Conservation (phyloP, 2,329 filamentous ascomycete genomes). For the Diaporthe sp. region DNA sequence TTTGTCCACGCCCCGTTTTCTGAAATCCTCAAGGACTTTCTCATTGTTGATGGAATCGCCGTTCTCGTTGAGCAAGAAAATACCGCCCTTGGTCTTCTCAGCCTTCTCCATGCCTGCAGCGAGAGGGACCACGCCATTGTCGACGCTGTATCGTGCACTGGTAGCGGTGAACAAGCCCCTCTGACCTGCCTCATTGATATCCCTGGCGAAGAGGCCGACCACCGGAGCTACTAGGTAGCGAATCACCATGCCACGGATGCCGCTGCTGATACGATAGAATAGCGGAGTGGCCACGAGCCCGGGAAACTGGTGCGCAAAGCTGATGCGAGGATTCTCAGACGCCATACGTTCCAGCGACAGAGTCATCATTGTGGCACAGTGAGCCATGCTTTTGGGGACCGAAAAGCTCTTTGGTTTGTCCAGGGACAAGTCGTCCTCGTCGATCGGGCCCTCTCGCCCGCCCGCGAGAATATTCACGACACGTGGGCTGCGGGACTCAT, state of each 20-base stretch:
- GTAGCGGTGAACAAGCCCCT: constrained; percentile 25
- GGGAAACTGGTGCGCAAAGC: constrained; percentile 53
- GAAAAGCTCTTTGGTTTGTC: constrained; percentile 50
- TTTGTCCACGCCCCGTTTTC: constrained; percentile 6
- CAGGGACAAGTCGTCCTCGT: constrained; percentile 59
- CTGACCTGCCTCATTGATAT: constrained; percentile 14
- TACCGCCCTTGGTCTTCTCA: constrained; percentile 4
- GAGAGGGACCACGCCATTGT: constrained; percentile 19
- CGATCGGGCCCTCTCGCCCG: constrained; percentile 61
- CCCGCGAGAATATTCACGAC: constrained; percentile 65
- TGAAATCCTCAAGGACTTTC: constrained; percentile 8
- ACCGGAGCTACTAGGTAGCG: constrained; percentile 13
- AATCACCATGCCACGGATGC: neutral
- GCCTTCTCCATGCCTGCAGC: neutral
- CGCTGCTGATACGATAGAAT: constrained; percentile 7
- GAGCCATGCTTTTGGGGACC: constrained; percentile 55
- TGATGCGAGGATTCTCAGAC: constrained; percentile 54
- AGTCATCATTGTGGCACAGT: constrained; percentile 63
- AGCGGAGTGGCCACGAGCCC: constrained; percentile 46
- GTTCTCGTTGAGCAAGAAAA: constrained; percentile 26
- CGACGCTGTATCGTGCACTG: constrained; percentile 20
- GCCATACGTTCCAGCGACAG: constrained; percentile 63
- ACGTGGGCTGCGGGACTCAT: constrained; percentile 52
- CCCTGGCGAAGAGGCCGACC: constrained; percentile 7
- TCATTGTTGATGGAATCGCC: constrained; percentile 33